phyloP scores from a whole-genome alignment of 805 yeast species.

The Wickerhamomyces queroliae region DNA sequence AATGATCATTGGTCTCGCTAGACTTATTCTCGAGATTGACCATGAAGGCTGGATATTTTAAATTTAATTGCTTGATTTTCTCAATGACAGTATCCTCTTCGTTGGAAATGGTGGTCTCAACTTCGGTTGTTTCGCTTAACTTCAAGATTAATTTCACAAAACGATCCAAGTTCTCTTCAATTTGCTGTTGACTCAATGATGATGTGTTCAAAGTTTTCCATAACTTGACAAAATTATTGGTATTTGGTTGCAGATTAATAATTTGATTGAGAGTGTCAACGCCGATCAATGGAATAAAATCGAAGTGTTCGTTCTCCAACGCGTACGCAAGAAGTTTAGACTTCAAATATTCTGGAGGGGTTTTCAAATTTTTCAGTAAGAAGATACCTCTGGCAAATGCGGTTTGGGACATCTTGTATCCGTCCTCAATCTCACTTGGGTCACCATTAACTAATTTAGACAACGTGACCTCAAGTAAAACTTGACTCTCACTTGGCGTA shows the following conservation, averaged over 20 bases:
- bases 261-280: conserved; percentile 7
- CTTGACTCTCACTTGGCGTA: neutral
- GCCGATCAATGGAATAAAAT: conserved; percentile 9
- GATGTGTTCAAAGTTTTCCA: neutral
- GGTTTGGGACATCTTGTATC: conserved; percentile 15
- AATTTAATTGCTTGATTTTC: neutral
- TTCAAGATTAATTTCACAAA: neutral
- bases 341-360: conserved; percentile 6
- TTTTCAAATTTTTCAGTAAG: conserved; percentile 16
- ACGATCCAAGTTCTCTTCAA: neutral
- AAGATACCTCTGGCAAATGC: conserved; percentile 21
- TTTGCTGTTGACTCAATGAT: neutral
- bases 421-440: conserved; percentile 27
- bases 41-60: neutral
- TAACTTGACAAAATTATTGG: conserved; percentile 1
- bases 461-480: neutral
- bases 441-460: conserved; percentile 34
- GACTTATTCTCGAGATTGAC: neutral
- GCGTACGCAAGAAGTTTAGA: conserved; percentile 11
- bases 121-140: neutral
- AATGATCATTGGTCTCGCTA: neutral
- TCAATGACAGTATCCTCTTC: neutral
- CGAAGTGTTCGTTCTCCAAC: conserved; percentile 3
- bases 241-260: conserved; percentile 2
- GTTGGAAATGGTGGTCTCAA: neutral